phyloP scores from a whole-genome alignment of 805 yeast species.

The Cyberlindnera mycetangii region DNA sequence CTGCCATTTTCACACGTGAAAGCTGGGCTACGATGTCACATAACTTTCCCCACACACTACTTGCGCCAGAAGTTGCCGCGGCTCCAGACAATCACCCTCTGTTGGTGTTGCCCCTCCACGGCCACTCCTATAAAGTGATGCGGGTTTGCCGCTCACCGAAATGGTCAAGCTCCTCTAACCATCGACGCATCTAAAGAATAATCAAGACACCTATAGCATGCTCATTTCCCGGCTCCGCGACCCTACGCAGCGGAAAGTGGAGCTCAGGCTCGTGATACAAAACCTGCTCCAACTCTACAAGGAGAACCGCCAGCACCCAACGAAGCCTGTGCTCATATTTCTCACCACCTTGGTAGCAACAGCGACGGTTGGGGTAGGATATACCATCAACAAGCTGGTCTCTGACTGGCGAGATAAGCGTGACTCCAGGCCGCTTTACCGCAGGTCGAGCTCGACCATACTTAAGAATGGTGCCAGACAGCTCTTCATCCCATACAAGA shows the following conservation, averaged over 20 bases:
- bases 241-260: slow-evolving; percentile 19
- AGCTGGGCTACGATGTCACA: background rate
- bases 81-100: no score
- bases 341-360: slow-evolving; percentile 26
- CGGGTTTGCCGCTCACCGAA: background rate
- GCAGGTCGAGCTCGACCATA: slow-evolving; percentile 29
- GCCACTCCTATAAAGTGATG: background rate
- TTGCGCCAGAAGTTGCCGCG: slow-evolving; percentile 3
- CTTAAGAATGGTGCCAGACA: slow-evolving; percentile 31
- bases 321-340: slow-evolving; percentile 29
- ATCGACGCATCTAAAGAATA: background rate
- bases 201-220: slow-evolving; percentile 3
- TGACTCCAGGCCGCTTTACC: slow-evolving; percentile 28
- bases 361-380: slow-evolving; percentile 21
- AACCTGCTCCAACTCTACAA: slow-evolving; percentile 26
- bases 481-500: slow-evolving; percentile 28
- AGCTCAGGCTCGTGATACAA: slow-evolving; percentile 20
- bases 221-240: slow-evolving; percentile 21
- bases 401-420: slow-evolving; percentile 28
- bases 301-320: slow-evolving; percentile 27
- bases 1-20: slow-evolving; percentile 2
- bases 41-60: background rate
- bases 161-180: no score
- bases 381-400: slow-evolving; percentile 25
- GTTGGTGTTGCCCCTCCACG: background rate